Conservation (phyloP, 2,329 filamentous ascomycete species). For the Colletotrichum caudatum region DNA sequence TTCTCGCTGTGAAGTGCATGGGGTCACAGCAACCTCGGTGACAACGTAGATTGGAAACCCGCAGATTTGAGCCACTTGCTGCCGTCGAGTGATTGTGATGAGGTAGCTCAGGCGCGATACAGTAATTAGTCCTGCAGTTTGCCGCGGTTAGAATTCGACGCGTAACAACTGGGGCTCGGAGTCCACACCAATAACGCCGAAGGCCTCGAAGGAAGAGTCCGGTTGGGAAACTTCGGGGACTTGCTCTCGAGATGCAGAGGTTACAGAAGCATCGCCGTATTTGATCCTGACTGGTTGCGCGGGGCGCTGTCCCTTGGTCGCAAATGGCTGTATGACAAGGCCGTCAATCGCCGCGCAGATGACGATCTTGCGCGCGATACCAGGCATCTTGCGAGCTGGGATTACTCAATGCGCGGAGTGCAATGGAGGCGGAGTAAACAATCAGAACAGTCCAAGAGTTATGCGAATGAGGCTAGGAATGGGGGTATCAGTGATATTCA, state of each 20-base stretch:
- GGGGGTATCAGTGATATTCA: not conserved
- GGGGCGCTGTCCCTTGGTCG: constrained; percentile 68
- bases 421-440: not conserved
- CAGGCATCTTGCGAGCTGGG: constrained; percentile 69
- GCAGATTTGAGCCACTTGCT: constrained; percentile 89
- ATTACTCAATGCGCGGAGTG: constrained; percentile 17
- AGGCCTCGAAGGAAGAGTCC: constrained; percentile 68
- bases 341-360: constrained; percentile 87
- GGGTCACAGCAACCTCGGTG: constrained; percentile 91
- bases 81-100: constrained; percentile 85
- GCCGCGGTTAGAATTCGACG: constrained; percentile 28
- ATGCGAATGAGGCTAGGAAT: not conserved
- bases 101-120: constrained; percentile 86
- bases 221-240: constrained; percentile 58
- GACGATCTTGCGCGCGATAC: constrained; percentile 81
- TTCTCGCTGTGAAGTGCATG: constrained; percentile 80
- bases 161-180: constrained; percentile 16
- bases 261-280: constrained; percentile 71
- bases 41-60: constrained; percentile 87
- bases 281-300: constrained; percentile 74
- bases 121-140: constrained; percentile 78
- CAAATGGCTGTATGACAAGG: constrained; percentile 80
- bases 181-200: constrained; percentile 68
- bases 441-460: not conserved
- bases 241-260: constrained; percentile 59